A percentile compares a stretch with the other conserved stretches of the same genome.
phyloP scores from a whole-genome alignment of 768 basidiomycete genomes.

The button mushroom (Agaricus bisporus) region DNA sequence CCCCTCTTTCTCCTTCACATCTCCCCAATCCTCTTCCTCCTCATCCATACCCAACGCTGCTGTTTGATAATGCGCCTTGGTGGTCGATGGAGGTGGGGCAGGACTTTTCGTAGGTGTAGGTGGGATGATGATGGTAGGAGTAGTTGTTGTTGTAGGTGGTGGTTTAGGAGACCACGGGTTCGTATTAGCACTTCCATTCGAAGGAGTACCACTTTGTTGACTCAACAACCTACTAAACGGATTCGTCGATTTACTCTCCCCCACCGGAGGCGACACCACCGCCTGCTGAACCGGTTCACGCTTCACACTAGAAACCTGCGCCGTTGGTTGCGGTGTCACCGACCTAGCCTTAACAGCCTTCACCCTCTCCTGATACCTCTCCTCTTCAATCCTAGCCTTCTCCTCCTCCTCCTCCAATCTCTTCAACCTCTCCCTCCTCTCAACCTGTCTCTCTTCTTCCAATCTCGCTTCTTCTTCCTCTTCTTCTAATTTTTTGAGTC shows the following conservation, averaged over 20 bases:
- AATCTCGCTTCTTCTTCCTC: constrained; percentile 23
- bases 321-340: too few relatives aligned
- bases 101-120: constrained; percentile 46
- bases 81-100: constrained; percentile 43
- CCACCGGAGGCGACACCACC: constrained; percentile 21
- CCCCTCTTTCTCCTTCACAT: constrained; percentile 66
- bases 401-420: constrained; percentile 27
- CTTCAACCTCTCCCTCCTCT: neutral
- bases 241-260: constrained; percentile 57
- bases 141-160: constrained; percentile 26
- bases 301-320: too few relatives aligned
- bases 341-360: constrained; percentile 29
- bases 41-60: constrained; percentile 48
- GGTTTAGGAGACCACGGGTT: constrained; percentile 63
- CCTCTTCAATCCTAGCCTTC: constrained; percentile 23
- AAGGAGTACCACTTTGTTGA: constrained; percentile 35
- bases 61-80: constrained; percentile 55
- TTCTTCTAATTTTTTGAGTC: constrained; percentile 66
- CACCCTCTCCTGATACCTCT: constrained; percentile 30
- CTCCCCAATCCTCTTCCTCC: constrained; percentile 86
- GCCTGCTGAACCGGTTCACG: constrained; percentile 26
- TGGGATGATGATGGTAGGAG: constrained; percentile 17
- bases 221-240: constrained; percentile 72
- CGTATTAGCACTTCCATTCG: constrained; percentile 33
- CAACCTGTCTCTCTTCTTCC: constrained; percentile 26